Percentiles rank a stretch among this genome's conserved stretches.
Conservation (phyloP, 2,329 filamentous ascomycete species). For the Diaporthe aspalathi region DNA sequence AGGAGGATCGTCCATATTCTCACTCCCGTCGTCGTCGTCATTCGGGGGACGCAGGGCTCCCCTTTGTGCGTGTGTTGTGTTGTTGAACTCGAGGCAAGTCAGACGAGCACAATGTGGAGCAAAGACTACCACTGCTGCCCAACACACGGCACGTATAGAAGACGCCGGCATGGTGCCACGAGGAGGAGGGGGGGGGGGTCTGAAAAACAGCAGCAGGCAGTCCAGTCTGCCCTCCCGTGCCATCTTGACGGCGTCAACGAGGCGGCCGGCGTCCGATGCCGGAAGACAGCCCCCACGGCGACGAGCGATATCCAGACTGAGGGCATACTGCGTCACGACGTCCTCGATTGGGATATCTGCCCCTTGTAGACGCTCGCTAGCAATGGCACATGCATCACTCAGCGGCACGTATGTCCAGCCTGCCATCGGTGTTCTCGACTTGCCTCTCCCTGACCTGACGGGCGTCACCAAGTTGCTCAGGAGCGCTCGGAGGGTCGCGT, state of each 20-base stretch:
- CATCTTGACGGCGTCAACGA: background rate
- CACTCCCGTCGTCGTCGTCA: constrained; percentile 1
- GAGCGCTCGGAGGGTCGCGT: background rate
- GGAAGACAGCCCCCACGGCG: background rate
- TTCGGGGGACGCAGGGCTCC: background rate
- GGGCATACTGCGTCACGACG: background rate
- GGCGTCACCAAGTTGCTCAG: constrained; percentile 10
- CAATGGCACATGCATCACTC: background rate
- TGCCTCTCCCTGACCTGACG: background rate
- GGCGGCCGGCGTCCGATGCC: constrained; percentile 6
- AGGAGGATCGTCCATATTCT: background rate
- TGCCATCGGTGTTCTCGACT: background rate
- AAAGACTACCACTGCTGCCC: background rate
- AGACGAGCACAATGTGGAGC: constrained; percentile 4
- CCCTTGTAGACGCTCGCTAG: background rate
- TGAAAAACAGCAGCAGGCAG: background rate
- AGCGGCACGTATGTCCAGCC: background rate
- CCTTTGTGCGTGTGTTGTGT: background rate
- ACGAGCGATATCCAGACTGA: background rate
- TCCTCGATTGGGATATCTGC: background rate
- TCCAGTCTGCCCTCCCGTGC: background rate
- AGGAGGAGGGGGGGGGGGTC: too few relatives aligned
- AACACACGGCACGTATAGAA: background rate
- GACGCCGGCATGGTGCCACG: background rate
- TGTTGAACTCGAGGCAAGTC: background rate